phyloP scores from a whole-genome alignment of 2,329 filamentous ascomycete species.

The Blastomyces parvus region DNA sequence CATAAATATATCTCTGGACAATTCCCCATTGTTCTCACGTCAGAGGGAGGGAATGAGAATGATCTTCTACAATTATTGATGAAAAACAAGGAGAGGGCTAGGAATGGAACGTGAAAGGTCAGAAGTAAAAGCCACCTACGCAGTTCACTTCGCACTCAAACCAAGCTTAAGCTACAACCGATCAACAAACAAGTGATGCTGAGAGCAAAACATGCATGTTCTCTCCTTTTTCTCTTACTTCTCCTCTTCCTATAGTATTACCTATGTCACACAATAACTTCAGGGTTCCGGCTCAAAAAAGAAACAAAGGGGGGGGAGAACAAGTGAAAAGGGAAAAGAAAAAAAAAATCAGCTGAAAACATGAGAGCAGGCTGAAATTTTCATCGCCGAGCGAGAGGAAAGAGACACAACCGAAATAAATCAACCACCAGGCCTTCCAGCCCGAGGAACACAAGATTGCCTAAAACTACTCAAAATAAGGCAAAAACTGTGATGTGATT shows the following conservation, averaged over 20 bases:
- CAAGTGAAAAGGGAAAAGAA: neutral
- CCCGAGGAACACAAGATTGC: neutral
- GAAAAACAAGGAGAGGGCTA: neutral
- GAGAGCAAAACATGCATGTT: neutral
- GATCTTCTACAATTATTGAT: neutral
- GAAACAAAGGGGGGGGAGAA: neutral
- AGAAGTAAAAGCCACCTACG: neutral
- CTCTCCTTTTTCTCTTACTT: neutral
- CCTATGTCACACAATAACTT: neutral
- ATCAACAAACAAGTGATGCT: neutral
- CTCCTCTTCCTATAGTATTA: neutral
- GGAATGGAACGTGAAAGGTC: neutral
- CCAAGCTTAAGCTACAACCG: neutral
- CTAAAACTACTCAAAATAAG: neutral
- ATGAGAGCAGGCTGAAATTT: neutral
- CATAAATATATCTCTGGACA: neutral
- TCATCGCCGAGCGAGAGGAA: neutral
- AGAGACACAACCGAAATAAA: neutral
- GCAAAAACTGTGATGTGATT: neutral
- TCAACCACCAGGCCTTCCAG: neutral
- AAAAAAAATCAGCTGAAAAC: neutral
- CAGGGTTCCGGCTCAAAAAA: neutral
- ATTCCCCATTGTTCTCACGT: neutral
- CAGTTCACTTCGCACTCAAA: neutral
- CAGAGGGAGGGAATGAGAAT: neutral